These are phyloP conservation scores for Bipolaris sorokiniana DNA, from an alignment of 2,329 filamentous ascomycete genomes.

Conservation along the genomic window DNA sequence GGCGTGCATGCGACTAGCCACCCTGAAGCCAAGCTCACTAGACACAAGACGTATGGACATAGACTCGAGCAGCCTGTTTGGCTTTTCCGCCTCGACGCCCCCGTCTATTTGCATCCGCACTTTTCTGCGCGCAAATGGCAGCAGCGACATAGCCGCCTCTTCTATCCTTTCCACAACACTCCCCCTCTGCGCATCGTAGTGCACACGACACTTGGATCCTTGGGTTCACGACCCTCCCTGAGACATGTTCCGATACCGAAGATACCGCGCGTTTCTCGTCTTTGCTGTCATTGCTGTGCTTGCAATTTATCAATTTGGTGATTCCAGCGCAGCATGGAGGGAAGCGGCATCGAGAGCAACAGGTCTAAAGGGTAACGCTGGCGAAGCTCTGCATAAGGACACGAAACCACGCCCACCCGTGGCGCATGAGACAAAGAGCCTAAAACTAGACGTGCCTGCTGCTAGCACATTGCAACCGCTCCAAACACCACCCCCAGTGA, in stretches of 20 bases:
- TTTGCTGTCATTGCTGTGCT: slow-evolving; percentile 63
- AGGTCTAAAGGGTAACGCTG: slow-evolving; percentile 24
- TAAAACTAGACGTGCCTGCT: slow-evolving; percentile 40
- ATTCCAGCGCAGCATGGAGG: slow-evolving; percentile 51
- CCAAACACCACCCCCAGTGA: slow-evolving; percentile 41
- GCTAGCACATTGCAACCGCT: slow-evolving; percentile 33
- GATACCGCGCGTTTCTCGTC: slow-evolving; percentile 66
- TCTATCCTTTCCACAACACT: slow-evolving; percentile 2
- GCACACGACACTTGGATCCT: slow-evolving; percentile 15
- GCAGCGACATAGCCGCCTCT: slow-evolving; percentile 16
- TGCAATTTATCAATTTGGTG: slow-evolving; percentile 60
- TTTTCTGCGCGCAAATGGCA: slow-evolving; percentile 27
- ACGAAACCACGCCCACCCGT: slow-evolving; percentile 34
- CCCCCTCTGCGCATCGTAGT: slow-evolving; percentile 12
- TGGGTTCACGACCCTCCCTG: slow-evolving; percentile 11
- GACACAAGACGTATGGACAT: slow-evolving; percentile 16
- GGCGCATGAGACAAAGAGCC: slow-evolving; percentile 41
- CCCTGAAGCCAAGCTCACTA: slow-evolving; percentile 31
- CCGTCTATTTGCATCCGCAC: slow-evolving; percentile 7
- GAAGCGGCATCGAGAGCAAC: slow-evolving; percentile 32
- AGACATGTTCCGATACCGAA: slow-evolving; percentile 63
- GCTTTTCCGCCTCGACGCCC: not conserved
- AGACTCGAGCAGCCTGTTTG: slow-evolving; percentile 16
- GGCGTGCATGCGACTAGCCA: slow-evolving; percentile 23
- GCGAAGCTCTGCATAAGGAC: slow-evolving; percentile 24